Base-by-base conservation (phyloP, 2,329 filamentous ascomycete species). In the Dactylellina haptotyla region DNA sequence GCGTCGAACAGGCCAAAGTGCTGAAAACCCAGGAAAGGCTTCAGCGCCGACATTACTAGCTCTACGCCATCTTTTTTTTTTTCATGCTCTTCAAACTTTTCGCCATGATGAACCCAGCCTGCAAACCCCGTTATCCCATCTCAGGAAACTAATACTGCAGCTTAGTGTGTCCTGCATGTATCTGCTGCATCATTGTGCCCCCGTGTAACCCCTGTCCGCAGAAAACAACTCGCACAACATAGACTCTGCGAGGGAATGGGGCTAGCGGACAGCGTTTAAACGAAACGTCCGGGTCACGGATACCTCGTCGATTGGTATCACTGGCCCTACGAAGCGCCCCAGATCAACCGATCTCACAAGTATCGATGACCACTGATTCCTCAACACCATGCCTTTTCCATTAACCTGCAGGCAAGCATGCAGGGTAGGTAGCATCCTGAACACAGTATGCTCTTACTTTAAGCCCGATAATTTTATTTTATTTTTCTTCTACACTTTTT, bases 291-390 rank as follows among this genome's bases (percentile, higher is more conserved):
- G 56, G 64, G 64, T 56, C 46, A 54, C 64, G 46, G 46, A 69
- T 69, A 69, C 64, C 14, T 69, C 37, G 41, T 61, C 64, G 20
- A 69, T 69, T 69, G 64, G 64, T 69, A 69, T 62, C 48, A 37
- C 23, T 69, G 56, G 23, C 56, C 59, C 39, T 37, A 39, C 45
- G 37, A 69, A 26, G 56, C 64, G 64, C 64, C 48, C 39, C 58
- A 43, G 56, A 61, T 61, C 54, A 46, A 69, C 64, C 64, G 48
- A 69, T 69, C 64, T 41, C 39, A 48, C 14, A 61, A 16, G 64
- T 69, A 69, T 62, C 48, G 37, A 46, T 9, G 46, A 62, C 16
- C 30, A 34, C 48, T 48, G 32, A 32, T 46, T 50, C 53, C 56
- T 30, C 43, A 34, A 41, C 53, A 58, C 32, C 39, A 43, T 5